phyloP scores from a whole-genome alignment of 2,329 filamentous ascomycete genomes.

The Plenodomus biglobosus region DNA sequence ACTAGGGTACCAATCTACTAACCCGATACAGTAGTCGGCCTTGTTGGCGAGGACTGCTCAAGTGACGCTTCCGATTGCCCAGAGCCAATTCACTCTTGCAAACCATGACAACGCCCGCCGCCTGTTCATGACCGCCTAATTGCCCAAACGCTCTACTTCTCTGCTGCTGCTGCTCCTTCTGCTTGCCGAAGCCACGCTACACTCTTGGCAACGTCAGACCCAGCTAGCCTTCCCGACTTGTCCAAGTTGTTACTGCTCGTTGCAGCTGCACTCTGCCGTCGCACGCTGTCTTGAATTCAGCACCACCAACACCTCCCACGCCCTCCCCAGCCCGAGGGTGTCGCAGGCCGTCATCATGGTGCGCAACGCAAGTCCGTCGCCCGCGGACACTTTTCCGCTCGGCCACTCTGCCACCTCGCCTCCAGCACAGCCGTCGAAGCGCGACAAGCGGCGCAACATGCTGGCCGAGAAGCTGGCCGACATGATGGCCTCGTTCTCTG shows the following conservation, averaged over 20 bases:
- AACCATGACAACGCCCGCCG: constrained; percentile 6
- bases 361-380: constrained; percentile 43
- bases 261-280: not conserved
- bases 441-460: constrained; percentile 84
- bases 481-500: constrained; percentile 75
- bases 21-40: no score
- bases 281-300: not conserved
- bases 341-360: constrained; percentile 33
- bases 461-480: constrained; percentile 76
- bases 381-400: constrained; percentile 40
- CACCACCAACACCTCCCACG: constrained; percentile 2
- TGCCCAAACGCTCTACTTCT: not conserved
- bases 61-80: constrained; percentile 13
- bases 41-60: constrained; percentile 7
- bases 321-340: not conserved
- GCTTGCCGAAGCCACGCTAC: not conserved
- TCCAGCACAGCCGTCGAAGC: constrained; percentile 67
- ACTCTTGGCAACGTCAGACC: not conserved
- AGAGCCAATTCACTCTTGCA: constrained; percentile 13
- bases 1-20: not conserved
- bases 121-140: not conserved
- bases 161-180: no score
- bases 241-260: not conserved
- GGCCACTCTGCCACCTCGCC: constrained; percentile 47
- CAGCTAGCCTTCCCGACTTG: no score